These are phyloP conservation scores for Candida frijolesensis DNA, from an alignment of 1,139 yeast species.

Conservation along the genomic window DNA sequence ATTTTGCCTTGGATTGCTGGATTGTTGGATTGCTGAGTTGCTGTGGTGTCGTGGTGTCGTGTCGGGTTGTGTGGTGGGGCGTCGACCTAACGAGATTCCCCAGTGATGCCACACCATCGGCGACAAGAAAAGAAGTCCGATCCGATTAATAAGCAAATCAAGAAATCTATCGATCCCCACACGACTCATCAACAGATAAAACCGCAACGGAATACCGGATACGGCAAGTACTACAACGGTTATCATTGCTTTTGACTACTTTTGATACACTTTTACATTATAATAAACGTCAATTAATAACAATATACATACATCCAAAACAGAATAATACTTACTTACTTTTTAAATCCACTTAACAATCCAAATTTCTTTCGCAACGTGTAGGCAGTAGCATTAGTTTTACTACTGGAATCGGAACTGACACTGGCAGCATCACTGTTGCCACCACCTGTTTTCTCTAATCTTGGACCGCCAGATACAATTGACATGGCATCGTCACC, in stretches of 20 bases:
- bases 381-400: not conserved
- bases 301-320: not conserved
- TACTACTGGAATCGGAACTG: constrained; percentile 20
- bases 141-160: not conserved
- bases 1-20: no score
- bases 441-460: constrained; percentile 15
- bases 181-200: not conserved
- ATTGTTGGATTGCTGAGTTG: no score
- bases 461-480: constrained; percentile 11
- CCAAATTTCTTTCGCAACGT: constrained; percentile 1
- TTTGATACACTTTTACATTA: not conserved
- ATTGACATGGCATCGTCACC: constrained; percentile 15
- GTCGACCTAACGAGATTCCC: no score
- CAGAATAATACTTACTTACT: not conserved
- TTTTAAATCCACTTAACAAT: constrained; percentile 5
- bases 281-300: not conserved
- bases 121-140: not conserved
- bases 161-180: not conserved
- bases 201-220: not conserved
- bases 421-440: constrained; percentile 23
- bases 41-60: no score
- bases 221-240: not conserved
- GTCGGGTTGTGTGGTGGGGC: no score
- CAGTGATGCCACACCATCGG: not conserved
- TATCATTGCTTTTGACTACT: not conserved